Evolutionary conservation across 2,329 filamentous ascomycete species (phyloP), one percentile per base, ranked within the genome.

Genomic region (Arthroderma sp.): DNA sequence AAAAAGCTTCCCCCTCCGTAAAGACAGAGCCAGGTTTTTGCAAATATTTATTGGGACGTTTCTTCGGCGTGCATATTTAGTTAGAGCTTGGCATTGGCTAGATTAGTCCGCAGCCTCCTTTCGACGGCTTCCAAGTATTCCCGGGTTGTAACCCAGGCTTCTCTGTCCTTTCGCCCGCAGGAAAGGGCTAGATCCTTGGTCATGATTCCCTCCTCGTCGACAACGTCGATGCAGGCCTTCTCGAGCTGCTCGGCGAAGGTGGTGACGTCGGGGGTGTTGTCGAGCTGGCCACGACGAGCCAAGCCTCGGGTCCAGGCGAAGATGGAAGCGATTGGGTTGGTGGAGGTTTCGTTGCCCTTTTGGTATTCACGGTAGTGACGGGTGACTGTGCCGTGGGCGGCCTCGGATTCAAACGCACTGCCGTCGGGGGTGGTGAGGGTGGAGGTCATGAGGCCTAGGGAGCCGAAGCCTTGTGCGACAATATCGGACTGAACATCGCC

Each of bases 311-410:
- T 96, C 91, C 91, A 98, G 59, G 91, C 91, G 66, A 96, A 98
- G 72, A 98, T 96, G 63, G 86, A 94, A 51, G 91, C 91, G 58
- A 96, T 96, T 49, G 91, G 91, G 80, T 98, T 96, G 55, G 91
- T 98, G 38, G 87, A 94, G 46, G 91, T 98, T 70, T 94, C 86
- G 57, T 81, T 81, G 63, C 91, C 91, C 75, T 95, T 95, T 71
- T 96, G 91, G 77, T 96, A 85, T 74, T 96, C 89, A 63, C 91
- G 86, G 80, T 87, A 96, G 75, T 96, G 91, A 60, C 91, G 85
- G 44, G 91, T 98, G 54, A 98, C 91, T 52, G 91, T 96, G 59
- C 91, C 91, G 77, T 96, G 91, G 53, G 91, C 91, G 52, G 91
- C 91, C 74, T 96, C 91, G 48, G 88, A 87, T 71, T 96, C 91